These are phyloP conservation scores for Skeletonema menzelii DNA, from an alignment of 108 stramenopile genomes.

Conservation along the genomic window DNA sequence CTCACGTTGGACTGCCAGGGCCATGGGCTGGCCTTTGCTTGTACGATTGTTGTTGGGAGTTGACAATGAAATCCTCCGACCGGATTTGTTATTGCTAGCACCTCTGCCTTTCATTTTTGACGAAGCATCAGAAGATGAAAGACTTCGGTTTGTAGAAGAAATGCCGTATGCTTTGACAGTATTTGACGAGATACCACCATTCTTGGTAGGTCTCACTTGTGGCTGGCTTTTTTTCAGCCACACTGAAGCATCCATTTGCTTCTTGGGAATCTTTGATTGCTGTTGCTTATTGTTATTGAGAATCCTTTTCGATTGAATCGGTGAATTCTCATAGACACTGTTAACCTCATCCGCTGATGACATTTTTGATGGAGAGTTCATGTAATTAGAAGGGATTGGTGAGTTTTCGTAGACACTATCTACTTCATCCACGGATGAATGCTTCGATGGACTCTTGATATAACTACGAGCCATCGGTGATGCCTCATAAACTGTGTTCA, in stretches of 20 bases:
- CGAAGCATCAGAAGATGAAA: not conserved
- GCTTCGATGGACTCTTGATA: constrained; percentile 4
- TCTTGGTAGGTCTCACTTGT: not conserved
- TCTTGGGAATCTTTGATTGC: not conserved
- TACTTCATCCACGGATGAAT: not conserved
- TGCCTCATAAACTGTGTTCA: constrained; percentile 11
- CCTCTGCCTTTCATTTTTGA: not conserved
- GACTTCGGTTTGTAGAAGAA: not conserved
- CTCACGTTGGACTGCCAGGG: constrained; percentile 11
- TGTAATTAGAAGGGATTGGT: not conserved
- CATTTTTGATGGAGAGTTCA: not conserved
- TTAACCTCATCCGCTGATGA: not conserved
- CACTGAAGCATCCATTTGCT: not conserved
- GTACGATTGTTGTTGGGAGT: not conserved
- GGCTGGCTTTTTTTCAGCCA: not conserved
- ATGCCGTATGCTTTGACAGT: not conserved
- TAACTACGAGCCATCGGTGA: constrained; percentile 12
- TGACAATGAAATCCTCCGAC: not conserved
- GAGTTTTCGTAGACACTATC: not conserved
- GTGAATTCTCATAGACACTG: not conserved
- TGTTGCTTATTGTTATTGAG: not conserved
- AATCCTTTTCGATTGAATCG: not conserved
- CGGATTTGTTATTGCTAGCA: not conserved
- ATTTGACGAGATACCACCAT: not conserved
- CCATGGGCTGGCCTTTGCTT: not conserved